Evolutionary conservation across 2,329 filamentous ascomycete genomes (phyloP), one percentile per base, ranked within the genome.

Genomic region (Penicillium glabrum): DNA sequence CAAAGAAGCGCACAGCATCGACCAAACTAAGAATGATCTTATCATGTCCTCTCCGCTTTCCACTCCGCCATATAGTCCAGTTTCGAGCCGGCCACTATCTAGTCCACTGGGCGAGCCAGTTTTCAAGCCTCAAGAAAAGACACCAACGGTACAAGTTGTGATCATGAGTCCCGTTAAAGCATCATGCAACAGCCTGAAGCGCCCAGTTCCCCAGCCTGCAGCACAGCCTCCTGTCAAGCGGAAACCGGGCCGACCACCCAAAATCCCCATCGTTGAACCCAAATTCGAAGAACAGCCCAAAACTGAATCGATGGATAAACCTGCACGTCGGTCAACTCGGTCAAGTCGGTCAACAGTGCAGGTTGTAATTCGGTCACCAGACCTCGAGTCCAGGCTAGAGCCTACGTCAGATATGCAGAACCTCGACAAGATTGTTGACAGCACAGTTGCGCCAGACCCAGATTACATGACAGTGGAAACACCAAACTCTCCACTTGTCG

Each of bases 181-280:
- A 9, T 19, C 27, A 24, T 26, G 26, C 6, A 23, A 60, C 11
- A 33, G 14, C 6, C 24, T 45, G 27, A 67, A 67, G 35, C 63
- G 63, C 19, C 35, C 53, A 8, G 51, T 51, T 23, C 51, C 61
- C 13, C 48, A 53, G 19, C 54, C 61, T 13, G 47, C 53, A 33
- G 29, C 53, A 16, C 57, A 64, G n/a, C 53, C 64, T n/a, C 54
- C 58, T 37, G 33, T 51, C 16, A 67, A 67, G 50, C 59, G 61
- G 11, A 58, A 54, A 46, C 54, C 55, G 35, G 61, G 64, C 14
- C 53, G 53, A 19, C 56, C 58, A 8, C 46, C 16, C 29, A 57
- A 52, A 31, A 27, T 21, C 5, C 54, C 19, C 37, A 47, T 39
- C 46, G 51, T n/a, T 24, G 24, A 44, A 24, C 21, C 5, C 2